These are phyloP conservation scores for Hymenoscyphus fraxineus DNA, from an alignment of 2,329 filamentous ascomycete genomes.

Conservation along the genomic window DNA sequence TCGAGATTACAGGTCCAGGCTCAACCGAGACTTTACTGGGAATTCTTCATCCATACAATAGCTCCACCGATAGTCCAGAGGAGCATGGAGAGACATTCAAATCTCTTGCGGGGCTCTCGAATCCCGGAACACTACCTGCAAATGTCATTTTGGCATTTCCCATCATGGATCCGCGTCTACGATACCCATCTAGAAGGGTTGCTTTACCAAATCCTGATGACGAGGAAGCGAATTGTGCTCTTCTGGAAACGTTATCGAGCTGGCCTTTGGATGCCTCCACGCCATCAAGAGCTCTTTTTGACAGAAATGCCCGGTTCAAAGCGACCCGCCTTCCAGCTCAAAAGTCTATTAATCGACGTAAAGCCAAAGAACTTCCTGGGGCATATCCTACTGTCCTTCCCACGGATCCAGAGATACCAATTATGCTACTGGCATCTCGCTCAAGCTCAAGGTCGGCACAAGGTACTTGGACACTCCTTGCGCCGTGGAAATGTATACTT, in stretches of 20 bases:
- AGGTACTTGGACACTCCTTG: slow-evolving; percentile 75
- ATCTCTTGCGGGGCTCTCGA: slow-evolving; percentile 56
- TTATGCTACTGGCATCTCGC: slow-evolving; percentile 64
- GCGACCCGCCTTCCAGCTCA: slow-evolving; percentile 69
- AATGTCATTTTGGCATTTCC: slow-evolving; percentile 70
- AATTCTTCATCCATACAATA: slow-evolving; percentile 54
- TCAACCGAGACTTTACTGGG: slow-evolving; percentile 75
- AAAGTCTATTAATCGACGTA: slow-evolving; percentile 76
- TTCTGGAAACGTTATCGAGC: slow-evolving; percentile 58
- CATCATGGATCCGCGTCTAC: slow-evolving; percentile 74
- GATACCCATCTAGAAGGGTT: slow-evolving; percentile 64
- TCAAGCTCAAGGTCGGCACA: slow-evolving; percentile 49
- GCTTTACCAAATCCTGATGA: slow-evolving; percentile 39
- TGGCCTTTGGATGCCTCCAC: slow-evolving; percentile 62
- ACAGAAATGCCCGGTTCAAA: slow-evolving; percentile 59
- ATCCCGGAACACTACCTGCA: slow-evolving; percentile 64
- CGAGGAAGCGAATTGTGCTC: slow-evolving; percentile 35
- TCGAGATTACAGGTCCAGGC: slow-evolving; percentile 67
- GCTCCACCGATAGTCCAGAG: slow-evolving; percentile 36
- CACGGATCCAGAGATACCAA: slow-evolving; percentile 72
- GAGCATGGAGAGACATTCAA: slow-evolving; percentile 48
- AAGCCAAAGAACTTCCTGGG: slow-evolving; percentile 60
- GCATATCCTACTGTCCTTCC: slow-evolving; percentile 52
- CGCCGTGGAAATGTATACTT: slow-evolving; percentile 86
- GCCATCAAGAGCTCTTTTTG: slow-evolving; percentile 58